Evolutionary conservation across 352 stramenopile genomes (phyloP).

Genomic region (Pythium volutum): DNA sequence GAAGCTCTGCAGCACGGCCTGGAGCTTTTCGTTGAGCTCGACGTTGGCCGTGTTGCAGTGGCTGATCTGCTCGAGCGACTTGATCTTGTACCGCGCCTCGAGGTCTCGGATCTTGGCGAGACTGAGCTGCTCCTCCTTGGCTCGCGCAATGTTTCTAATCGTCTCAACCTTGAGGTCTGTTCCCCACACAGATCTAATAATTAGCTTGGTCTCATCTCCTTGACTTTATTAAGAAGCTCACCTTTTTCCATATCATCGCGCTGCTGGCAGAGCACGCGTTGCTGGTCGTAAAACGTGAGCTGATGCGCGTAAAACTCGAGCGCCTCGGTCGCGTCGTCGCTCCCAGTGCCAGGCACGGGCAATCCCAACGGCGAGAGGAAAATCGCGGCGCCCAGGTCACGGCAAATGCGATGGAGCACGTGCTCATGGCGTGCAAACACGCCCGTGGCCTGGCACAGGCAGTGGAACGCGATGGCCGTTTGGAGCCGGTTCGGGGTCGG

Average conservation of each 20-base stretch:
- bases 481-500: conserved; percentile 61
- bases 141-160: conserved; percentile 27
- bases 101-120: conserved; percentile 44
- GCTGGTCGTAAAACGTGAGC: conserved; percentile 66
- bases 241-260: conserved; percentile 46
- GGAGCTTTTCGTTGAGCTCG: conserved; percentile 50
- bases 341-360: conserved; percentile 3
- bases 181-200: not conserved
- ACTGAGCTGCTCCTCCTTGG: conserved; percentile 35
- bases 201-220: not conserved
- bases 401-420: conserved; percentile 55
- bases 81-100: conserved; percentile 47
- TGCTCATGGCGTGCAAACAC: conserved; percentile 63
- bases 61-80: conserved; percentile 48
- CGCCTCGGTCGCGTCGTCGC: conserved; percentile 45
- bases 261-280: conserved; percentile 40
- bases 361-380: conserved; percentile 44
- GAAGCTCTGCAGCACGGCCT: conserved; percentile 51
- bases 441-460: conserved; percentile 53
- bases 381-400: conserved; percentile 54
- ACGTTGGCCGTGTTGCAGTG: conserved; percentile 40
- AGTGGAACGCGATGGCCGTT: conserved; percentile 74
- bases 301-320: conserved; percentile 55
- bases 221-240: too few relatives aligned
- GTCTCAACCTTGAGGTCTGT: conserved; percentile 42